phyloP scores from a whole-genome alignment of 805 yeast species.

The Hagleromyces aurorensis region DNA sequence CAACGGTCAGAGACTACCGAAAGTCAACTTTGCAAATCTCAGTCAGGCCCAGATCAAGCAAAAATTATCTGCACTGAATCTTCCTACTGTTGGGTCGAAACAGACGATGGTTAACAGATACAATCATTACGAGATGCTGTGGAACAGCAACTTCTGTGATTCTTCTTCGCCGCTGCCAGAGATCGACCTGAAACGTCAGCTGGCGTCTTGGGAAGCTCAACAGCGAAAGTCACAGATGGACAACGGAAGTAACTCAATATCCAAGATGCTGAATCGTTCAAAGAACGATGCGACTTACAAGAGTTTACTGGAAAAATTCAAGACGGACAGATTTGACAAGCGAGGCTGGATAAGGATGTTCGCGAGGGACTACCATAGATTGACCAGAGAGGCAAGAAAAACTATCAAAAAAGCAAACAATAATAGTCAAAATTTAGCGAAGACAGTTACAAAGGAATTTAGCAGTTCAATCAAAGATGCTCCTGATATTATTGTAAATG shows the following conservation, averaged over 20 bases:
- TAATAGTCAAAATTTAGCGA: conserved; percentile 11
- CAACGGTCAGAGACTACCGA: conserved; percentile 41
- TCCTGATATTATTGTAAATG: conserved; percentile 1
- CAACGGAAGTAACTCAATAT: conserved; percentile 18
- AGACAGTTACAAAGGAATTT: conserved; percentile 8
- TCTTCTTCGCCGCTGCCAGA: conserved; percentile 56
- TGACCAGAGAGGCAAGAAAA: conserved; percentile 34
- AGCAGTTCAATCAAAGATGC: neutral
- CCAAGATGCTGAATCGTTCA: conserved; percentile 31
- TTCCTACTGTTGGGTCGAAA: conserved; percentile 59
- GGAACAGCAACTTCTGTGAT: conserved; percentile 72
- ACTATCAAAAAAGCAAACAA: conserved; percentile 16
- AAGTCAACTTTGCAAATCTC: conserved; percentile 55
- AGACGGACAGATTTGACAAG: conserved; percentile 41
- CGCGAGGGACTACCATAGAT: conserved; percentile 33
- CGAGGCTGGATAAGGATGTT: conserved; percentile 37
- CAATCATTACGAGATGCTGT: conserved; percentile 65
- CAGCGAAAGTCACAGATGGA: conserved; percentile 14
- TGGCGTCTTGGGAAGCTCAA: conserved; percentile 60
- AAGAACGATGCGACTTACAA: conserved; percentile 31
- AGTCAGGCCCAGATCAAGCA: conserved; percentile 53
- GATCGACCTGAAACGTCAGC: conserved; percentile 43
- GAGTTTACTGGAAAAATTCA: conserved; percentile 25
- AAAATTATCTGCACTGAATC: conserved; percentile 43
- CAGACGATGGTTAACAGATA: conserved; percentile 60